These are phyloP conservation scores for Ophiostoma ulmi DNA, from an alignment of 2,329 filamentous ascomycete species.

Conservation along the genomic window DNA sequence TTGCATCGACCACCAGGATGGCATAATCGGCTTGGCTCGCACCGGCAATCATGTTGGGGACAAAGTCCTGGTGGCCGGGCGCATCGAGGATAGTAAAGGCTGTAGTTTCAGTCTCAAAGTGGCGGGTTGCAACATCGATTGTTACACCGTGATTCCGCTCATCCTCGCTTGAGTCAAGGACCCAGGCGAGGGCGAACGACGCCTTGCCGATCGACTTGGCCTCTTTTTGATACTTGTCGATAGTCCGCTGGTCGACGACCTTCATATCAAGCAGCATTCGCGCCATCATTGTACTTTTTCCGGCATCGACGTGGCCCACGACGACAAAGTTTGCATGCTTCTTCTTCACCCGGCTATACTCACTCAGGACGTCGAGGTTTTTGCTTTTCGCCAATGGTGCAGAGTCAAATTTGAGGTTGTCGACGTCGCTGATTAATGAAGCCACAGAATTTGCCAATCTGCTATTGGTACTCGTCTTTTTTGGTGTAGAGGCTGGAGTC, in stretches of 20 bases:
- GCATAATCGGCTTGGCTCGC: constrained; percentile 95
- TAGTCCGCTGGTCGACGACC: constrained; percentile 78
- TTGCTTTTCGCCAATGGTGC: constrained; percentile 61
- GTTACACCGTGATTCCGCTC: constrained; percentile 88
- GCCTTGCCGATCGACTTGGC: constrained; percentile 89
- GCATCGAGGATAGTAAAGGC: constrained; percentile 93
- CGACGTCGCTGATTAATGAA: constrained; percentile 35
- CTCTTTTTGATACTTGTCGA: constrained; percentile 83
- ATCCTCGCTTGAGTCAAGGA: constrained; percentile 86
- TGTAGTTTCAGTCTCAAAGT: constrained; percentile 84
- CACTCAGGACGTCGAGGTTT: constrained; percentile 76
- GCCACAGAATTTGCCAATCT: not conserved
- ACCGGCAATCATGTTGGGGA: constrained; percentile 98
- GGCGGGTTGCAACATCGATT: constrained; percentile 92
- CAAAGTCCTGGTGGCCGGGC: constrained; percentile 90
- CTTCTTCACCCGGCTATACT: constrained; percentile 74
- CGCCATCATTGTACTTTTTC: constrained; percentile 97
- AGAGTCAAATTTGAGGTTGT: constrained; percentile 44
- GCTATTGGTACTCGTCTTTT: constrained; percentile 27
- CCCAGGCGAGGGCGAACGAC: constrained; percentile 95
- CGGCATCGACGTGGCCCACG: constrained; percentile 93
- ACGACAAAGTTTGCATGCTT: constrained; percentile 86
- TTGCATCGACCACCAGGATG: constrained; percentile 87
- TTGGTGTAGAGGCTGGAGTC: constrained; percentile 40
- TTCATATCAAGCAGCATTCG: constrained; percentile 84